A percentile compares a stretch with the other conserved stretches of the same genome.
phyloP scores from a whole-genome alignment of 2,329 filamentous ascomycete genomes.

The Colletotrichum tamarilloi region DNA sequence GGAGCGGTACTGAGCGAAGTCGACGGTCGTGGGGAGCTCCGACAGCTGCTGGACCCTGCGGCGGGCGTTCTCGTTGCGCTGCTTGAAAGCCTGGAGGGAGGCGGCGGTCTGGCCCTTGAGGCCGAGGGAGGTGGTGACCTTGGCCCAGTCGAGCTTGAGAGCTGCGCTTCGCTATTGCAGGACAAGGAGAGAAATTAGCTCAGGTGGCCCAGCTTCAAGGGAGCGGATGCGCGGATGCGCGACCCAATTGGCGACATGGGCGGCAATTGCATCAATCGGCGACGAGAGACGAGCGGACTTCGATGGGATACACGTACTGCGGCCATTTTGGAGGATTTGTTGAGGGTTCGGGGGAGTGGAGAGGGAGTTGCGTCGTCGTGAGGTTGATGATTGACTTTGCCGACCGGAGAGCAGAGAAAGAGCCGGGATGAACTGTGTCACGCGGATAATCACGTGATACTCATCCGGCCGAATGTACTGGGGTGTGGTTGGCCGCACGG shows the following conservation, averaged over 20 bases:
- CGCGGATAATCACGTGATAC: constrained; percentile 46
- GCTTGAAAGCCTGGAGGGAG: constrained; percentile 96
- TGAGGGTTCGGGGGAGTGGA: constrained; percentile 59
- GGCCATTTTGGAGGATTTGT: constrained; percentile 71
- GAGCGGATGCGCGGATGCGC: constrained; percentile 10
- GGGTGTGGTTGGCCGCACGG: not conserved
- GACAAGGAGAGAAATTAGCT: constrained; percentile 64
- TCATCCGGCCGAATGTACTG: not conserved
- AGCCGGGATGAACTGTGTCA: constrained; percentile 37
- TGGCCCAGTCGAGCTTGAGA: constrained; percentile 99
- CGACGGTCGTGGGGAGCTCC: constrained; percentile 86
- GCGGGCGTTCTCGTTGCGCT: constrained; percentile 98
- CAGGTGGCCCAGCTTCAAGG: constrained; percentile 43
- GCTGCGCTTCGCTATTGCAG: constrained; percentile 88
- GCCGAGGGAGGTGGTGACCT: constrained; percentile 92
- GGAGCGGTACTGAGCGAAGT: constrained; percentile 93
- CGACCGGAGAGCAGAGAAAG: constrained; percentile 49
- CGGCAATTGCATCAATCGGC: constrained; percentile 40
- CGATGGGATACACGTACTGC: constrained; percentile 65
- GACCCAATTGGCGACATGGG: constrained; percentile 28
- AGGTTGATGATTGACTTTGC: constrained; percentile 59
- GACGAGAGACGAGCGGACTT: not conserved
- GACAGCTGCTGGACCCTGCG: constrained; percentile 88
- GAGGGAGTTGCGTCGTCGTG: constrained; percentile 60
- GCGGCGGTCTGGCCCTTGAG: constrained; percentile 94